Percentiles rank a stretch among this genome's conserved stretches.
phyloP scores from a whole-genome alignment of 129 eudicot genomes.

The Arctium lappa region DNA sequence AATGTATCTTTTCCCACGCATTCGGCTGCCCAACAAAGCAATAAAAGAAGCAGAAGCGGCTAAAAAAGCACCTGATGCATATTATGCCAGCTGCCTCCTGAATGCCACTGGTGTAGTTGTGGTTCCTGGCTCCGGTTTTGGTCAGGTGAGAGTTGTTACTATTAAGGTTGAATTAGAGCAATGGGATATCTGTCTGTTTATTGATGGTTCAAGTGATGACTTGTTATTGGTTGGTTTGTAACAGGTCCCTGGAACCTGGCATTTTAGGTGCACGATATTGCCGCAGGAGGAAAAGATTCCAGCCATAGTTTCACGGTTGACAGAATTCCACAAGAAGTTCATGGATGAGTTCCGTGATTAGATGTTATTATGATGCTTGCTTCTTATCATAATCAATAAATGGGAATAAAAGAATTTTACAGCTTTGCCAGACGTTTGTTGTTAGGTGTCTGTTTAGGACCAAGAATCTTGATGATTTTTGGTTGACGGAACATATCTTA shows the following conservation, averaged over 20 bases:
- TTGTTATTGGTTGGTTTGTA: constrained; percentile 7
- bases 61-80: constrained; percentile 77
- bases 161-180: background rate
- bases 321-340: constrained; percentile 73
- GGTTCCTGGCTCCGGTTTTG: constrained; percentile 95
- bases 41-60: constrained; percentile 80
- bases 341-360: constrained; percentile 85
- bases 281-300: constrained; percentile 98
- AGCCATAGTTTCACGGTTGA: constrained; percentile 65
- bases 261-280: constrained; percentile 89
- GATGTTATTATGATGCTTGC: background rate
- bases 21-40: constrained; percentile 78
- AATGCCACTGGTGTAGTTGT: constrained; percentile 91
- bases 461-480: background rate
- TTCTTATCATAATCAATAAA: background rate
- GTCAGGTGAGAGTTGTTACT: constrained; percentile 56
- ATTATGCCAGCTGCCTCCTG: constrained; percentile 65
- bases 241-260: constrained; percentile 96
- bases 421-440: constrained; percentile 11
- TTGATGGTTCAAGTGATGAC: background rate
- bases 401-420: constrained; percentile 13
- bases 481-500: background rate
- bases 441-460: background rate
- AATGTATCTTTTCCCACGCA: constrained; percentile 91
- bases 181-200: background rate